phyloP scores from a whole-genome alignment of 352 stramenopile genomes.

The Albugo laibachii region DNA sequence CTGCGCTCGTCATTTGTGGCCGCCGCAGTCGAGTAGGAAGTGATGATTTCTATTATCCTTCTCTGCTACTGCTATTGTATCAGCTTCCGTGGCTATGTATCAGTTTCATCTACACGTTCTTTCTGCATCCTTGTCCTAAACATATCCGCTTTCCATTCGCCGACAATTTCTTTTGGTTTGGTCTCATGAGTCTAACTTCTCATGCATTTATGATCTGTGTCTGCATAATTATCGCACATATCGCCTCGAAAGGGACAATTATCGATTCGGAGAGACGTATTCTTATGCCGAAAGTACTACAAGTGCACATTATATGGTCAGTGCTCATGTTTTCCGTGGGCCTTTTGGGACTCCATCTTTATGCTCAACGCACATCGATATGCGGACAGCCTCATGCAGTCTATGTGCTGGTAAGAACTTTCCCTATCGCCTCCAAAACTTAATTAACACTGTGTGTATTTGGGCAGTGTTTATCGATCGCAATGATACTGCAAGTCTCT shows the following conservation, averaged over 20 bases:
- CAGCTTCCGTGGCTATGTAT: conserved; percentile 21
- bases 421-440: too few species aligned
- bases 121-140: conserved; percentile 32
- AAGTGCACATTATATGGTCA: conserved; percentile 60
- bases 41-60: conserved; percentile 72
- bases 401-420: conserved; percentile 50
- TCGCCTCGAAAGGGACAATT: conserved; percentile 70
- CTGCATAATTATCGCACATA: conserved; percentile 73
- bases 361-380: conserved; percentile 2
- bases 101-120: background rate
- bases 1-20: conserved; percentile 67
- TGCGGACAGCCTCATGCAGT: conserved; percentile 53
- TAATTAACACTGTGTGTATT: too few species aligned
- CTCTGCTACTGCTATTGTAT: conserved; percentile 52
- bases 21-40: conserved; percentile 63
- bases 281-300: conserved; percentile 63
- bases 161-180: conserved; percentile 65
- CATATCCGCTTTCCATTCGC: conserved; percentile 27
- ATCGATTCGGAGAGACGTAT: conserved; percentile 72
- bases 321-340: conserved; percentile 21
- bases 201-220: conserved; percentile 66
- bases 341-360: conserved; percentile 16
- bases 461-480: too few species aligned
- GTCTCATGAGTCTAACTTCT: conserved; percentile 36
- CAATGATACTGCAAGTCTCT: too few species aligned